Conservation (phyloP, 2,329 filamentous ascomycete genomes). For the Dichotomopilus funicola region DNA sequence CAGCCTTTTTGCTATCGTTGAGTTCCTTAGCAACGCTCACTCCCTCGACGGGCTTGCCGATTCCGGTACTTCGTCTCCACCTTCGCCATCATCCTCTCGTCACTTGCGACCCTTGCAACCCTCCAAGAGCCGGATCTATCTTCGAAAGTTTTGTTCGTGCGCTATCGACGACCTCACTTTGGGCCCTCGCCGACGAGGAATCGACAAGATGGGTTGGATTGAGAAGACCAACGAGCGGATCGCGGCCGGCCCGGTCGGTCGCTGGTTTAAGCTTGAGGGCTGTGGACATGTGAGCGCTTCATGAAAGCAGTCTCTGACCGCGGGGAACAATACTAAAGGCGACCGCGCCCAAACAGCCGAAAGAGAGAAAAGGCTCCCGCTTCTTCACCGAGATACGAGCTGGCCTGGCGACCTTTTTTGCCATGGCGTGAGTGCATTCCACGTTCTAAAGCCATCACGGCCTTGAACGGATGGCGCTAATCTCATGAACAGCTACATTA, state of each 20-base stretch:
- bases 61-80: not conserved
- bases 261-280: conserved; percentile 74
- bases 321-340: conserved; percentile 15
- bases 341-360: conserved; percentile 41
- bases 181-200: not conserved
- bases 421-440: conserved; percentile 44
- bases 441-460: conserved; percentile 7
- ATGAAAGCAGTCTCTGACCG: conserved; percentile 1
- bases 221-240: conserved; percentile 49
- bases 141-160: too few relatives aligned
- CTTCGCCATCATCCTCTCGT: not conserved
- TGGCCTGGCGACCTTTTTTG: conserved; percentile 73
- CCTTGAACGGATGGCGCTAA: not conserved
- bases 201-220: conserved; percentile 40
- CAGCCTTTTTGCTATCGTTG: not conserved
- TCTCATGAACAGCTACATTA: conserved; percentile 35
- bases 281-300: conserved; percentile 64
- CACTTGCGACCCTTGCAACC: not conserved
- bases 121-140: not conserved
- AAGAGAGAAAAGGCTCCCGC: conserved; percentile 64
- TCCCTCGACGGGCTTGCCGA: conserved; percentile 2
- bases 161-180: not conserved
- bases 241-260: conserved; percentile 59
- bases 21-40: conserved; percentile 5
- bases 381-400: conserved; percentile 83